Conservation (phyloP, 2,329 filamentous ascomycete genomes). For the Alternaria burnsii region DNA sequence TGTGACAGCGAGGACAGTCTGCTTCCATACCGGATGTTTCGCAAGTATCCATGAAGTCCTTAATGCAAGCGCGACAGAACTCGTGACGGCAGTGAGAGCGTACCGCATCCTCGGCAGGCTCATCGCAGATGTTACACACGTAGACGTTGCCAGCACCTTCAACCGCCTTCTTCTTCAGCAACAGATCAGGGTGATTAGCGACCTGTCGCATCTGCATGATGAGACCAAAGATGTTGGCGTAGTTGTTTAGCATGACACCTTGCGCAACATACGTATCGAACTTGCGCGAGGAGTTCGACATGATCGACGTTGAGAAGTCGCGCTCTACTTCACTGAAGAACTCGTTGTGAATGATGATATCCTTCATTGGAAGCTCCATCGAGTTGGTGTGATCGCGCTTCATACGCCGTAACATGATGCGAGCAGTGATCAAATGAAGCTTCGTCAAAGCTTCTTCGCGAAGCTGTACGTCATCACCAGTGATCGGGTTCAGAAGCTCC, state of each 20-base stretch:
- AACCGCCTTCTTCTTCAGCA: slow-evolving; percentile 81
- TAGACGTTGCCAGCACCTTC: slow-evolving; percentile 89
- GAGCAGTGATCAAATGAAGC: slow-evolving; percentile 85
- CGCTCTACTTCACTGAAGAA: slow-evolving; percentile 97
- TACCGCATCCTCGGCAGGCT: slow-evolving; percentile 93
- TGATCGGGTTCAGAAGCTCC: slow-evolving; percentile 84
- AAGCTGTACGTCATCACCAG: slow-evolving; percentile 57
- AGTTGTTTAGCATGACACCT: slow-evolving; percentile 86
- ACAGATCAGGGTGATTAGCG: slow-evolving; percentile 92
- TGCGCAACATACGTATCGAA: slow-evolving; percentile 97
- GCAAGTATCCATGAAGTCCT: slow-evolving; percentile 80
- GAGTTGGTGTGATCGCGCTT: slow-evolving; percentile 93
- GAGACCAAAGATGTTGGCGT: slow-evolving; percentile 97
- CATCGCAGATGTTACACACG: slow-evolving; percentile 94
- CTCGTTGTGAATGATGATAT: slow-evolving; percentile 89
- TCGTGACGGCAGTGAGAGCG: slow-evolving; percentile 93
- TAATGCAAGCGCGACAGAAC: slow-evolving; percentile 83
- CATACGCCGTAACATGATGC: slow-evolving; percentile 93
- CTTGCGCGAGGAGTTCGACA: slow-evolving; percentile 85
- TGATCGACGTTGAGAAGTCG: slow-evolving; percentile 94
- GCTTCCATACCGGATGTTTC: slow-evolving; percentile 66
- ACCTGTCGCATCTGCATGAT: slow-evolving; percentile 99
- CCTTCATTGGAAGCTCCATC: slow-evolving; percentile 96
- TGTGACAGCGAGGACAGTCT: slow-evolving; percentile 92
- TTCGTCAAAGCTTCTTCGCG: slow-evolving; percentile 79